These are phyloP conservation scores for Hemisphaericaspora lyxosophila DNA, from an alignment of 1,139 yeast genomes.

Conservation along the genomic window DNA sequence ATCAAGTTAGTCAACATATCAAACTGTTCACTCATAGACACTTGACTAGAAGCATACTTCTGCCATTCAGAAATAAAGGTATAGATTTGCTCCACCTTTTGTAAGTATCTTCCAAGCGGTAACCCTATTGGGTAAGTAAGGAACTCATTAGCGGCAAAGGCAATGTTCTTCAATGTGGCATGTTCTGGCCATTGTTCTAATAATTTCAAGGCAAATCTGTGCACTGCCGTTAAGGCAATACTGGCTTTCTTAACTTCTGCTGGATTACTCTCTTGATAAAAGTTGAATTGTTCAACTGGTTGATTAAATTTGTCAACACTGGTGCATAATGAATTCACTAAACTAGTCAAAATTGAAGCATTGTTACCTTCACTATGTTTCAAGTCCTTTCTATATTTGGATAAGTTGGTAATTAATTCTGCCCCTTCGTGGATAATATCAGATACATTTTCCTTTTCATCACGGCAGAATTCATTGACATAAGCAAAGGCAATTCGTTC, in stretches of 20 bases:
- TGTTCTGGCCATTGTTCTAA: slow-evolving; percentile 91
- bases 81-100: slow-evolving; percentile 84
- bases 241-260: slow-evolving; percentile 64
- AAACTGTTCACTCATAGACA: slow-evolving; percentile 57
- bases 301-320: slow-evolving; percentile 22
- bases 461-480: slow-evolving; percentile 25
- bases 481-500: slow-evolving; percentile 30
- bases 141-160: slow-evolving; percentile 67
- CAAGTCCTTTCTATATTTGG: slow-evolving; percentile 19
- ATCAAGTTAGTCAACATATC: slow-evolving; percentile 65
- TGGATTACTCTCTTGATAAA: slow-evolving; percentile 67
- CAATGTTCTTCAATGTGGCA: slow-evolving; percentile 74
- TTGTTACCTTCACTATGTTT: slow-evolving; percentile 23
- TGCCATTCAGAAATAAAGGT: slow-evolving; percentile 90
- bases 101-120: slow-evolving; percentile 76
- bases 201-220: slow-evolving; percentile 47
- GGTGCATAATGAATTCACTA: slow-evolving; percentile 39
- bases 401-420: slow-evolving; percentile 26
- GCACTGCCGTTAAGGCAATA: slow-evolving; percentile 48
- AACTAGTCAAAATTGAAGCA: slow-evolving; percentile 41
- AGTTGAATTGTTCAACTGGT: slow-evolving; percentile 43
- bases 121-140: slow-evolving; percentile 59
- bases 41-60: slow-evolving; percentile 80
- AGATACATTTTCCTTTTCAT: slow-evolving; percentile 18
- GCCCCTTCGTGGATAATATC: slow-evolving; percentile 46